Conservation (phyloP, 2,329 filamentous ascomycete species). For the Torrubiella hemipterigena region DNA sequence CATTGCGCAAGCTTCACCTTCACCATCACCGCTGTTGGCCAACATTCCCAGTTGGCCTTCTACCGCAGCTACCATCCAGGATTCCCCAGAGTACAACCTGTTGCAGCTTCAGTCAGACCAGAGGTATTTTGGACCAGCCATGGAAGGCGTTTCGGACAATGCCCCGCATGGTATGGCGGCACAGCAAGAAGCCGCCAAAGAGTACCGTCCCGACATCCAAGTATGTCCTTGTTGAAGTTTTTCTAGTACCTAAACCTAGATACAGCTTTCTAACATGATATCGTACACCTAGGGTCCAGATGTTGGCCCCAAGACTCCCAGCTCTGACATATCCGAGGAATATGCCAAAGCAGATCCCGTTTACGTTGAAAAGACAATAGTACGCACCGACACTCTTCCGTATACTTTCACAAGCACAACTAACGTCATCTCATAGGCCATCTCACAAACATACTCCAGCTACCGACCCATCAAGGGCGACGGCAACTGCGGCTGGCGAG, state of each 20-base stretch:
- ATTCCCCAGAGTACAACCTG: slow-evolving; percentile 1
- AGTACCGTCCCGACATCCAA: slow-evolving; percentile 45
- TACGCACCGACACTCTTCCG: slow-evolving; percentile 30
- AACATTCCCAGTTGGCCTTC: too few species aligned
- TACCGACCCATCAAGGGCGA: slow-evolving; percentile 84
- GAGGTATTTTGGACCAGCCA: too few species aligned
- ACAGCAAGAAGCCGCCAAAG: slow-evolving; percentile 47
- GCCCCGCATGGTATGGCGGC: slow-evolving; percentile 35
- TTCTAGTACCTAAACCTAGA: neutral
- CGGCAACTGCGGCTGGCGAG: slow-evolving; percentile 96
- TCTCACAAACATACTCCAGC: slow-evolving; percentile 74
- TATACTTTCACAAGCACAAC: neutral
- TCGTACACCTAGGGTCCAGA: slow-evolving; percentile 58
- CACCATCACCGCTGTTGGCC: too few species aligned
- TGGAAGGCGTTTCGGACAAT: slow-evolving; percentile 20
- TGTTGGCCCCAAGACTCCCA: slow-evolving; percentile 68
- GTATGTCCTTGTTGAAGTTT: slow-evolving; percentile 27
- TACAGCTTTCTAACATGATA: neutral
- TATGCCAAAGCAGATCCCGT: slow-evolving; percentile 81
- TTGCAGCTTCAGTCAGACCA: too few species aligned
- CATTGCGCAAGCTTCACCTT: too few species aligned
- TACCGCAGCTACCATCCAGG: neutral
- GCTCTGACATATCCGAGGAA: slow-evolving; percentile 65
- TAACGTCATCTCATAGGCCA: slow-evolving; percentile 39
- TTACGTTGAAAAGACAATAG: slow-evolving; percentile 78